A percentile compares a stretch with the other conserved stretches of the same genome.
phyloP scores from a whole-genome alignment of 768 basidiomycete species.

The Suillus weaverae region DNA sequence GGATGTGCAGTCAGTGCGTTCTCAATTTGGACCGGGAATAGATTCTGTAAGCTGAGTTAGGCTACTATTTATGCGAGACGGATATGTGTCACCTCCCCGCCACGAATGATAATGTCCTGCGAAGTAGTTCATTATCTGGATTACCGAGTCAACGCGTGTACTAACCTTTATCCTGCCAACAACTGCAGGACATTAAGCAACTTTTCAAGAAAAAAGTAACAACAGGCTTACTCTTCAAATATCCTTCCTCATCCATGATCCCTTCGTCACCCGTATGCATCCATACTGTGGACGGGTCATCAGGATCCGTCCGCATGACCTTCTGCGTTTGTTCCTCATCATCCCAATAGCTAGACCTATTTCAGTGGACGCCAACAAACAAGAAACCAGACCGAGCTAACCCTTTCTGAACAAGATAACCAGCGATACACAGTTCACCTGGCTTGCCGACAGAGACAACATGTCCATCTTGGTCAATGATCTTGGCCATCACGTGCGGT shows the following conservation, averaged over 20 bases:
- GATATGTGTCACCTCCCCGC: conserved; percentile 61
- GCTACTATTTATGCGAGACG: neutral
- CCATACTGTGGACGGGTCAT: conserved; percentile 63
- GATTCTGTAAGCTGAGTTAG: conserved; percentile 48
- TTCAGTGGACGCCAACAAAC: neutral
- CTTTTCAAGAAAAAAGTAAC: neutral
- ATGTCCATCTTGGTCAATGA: conserved; percentile 58
- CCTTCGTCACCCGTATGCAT: conserved; percentile 86
- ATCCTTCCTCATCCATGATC: conserved; percentile 80
- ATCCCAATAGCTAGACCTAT: conserved; percentile 59
- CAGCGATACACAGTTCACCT: conserved; percentile 72
- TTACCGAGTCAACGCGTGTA: neutral
- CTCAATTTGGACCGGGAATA: conserved; percentile 85
- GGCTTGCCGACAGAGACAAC: conserved; percentile 71
- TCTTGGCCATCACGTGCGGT: conserved; percentile 77
- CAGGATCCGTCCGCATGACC: conserved; percentile 52
- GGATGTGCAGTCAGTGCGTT: conserved; percentile 60
- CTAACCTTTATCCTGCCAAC: conserved; percentile 78
- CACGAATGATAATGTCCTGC: conserved; percentile 83
- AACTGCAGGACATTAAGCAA: conserved; percentile 41
- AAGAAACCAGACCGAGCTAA: conserved; percentile 28
- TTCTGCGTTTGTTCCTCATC: conserved; percentile 65
- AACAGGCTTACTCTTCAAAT: conserved; percentile 57
- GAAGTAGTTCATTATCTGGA: neutral
- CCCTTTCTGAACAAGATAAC: conserved; percentile 83